Evolutionary conservation across 129 eudicot species (phyloP), one percentile per base, ranked within the genome.

Genomic region (Lonicera japonica): DNA sequence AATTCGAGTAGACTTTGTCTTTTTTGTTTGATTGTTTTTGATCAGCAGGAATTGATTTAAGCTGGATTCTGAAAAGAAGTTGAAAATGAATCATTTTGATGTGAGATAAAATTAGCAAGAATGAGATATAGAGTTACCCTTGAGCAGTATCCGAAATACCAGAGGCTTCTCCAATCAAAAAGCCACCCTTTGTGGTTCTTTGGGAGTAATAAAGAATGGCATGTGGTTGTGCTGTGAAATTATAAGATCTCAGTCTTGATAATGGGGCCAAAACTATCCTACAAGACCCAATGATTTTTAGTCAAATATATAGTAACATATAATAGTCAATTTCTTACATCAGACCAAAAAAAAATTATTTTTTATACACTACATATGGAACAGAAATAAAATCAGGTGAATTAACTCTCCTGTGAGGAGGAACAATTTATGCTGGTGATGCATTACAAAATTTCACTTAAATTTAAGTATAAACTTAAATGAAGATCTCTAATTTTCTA

Each of bases 91-190:
- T n/a, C n/a, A n/a, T n/a, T n/a, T n/a, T n/a, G n/a, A n/a, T n/a
- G n/a, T n/a, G n/a, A 11, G 16, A 47, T 8, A 47, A 8, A 15
- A 8, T 47, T 8, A 0, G 21, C 3, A 14, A 15, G 9, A 14
- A 50, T 16, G 9, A 50, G 21, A 43, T 43, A 4, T 8, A 8
- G 50, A 43, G 16, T 43, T 43, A 78, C 79, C 76, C 76, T 67
- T 78, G 79, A 34, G 75, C 76, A 25, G 76, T 73, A 9, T 73
- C 62, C 18, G 83, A 78, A 64, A 78, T 64, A 34, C 83, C 83
- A 53, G 69, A 63, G 57, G 78, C 75, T 68, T 78, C 83, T 39
- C 83, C 62, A 6, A 77, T 68, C 56, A 77, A 54, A 4, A 78
- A 34, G 5, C 79, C 79, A 41, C 83, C 79, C 60, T 73, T 73